Evolutionary conservation across 2,329 filamentous ascomycete species (phyloP), one percentile per base, ranked within the genome.

Genomic region (Fusarium sp.): DNA sequence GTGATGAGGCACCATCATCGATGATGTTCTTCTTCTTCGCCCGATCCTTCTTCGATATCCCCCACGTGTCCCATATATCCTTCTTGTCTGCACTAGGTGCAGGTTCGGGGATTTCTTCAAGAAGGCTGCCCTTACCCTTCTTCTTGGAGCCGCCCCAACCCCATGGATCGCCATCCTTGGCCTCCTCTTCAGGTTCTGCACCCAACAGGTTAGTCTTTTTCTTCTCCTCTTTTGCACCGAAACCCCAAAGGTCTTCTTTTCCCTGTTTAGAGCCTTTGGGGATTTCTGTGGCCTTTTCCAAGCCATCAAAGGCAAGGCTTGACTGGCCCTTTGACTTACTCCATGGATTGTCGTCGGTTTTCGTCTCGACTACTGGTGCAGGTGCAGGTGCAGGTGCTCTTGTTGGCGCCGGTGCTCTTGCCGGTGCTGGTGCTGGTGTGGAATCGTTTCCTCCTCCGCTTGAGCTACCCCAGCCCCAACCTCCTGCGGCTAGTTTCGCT

Each of bases 401-500:
- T 23, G 18, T 23, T 23, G 18, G 18, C 18, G 18, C 18, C 18
- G 18, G 18, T 23, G 18, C 18, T 23, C 18, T 23, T 23, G 18
- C 18, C 18, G 18, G 18, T 23, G 62, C 54, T 31, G 64, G 39
- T 12, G 65, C 46, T 40, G 66, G 54, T 16, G 57, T 23, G 55
- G 67, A 40, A 65, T 77, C 53, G 66, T 78, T 77, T 37, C 67
- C 69, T 39, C 65, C 69, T 34, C 64, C 67, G 28, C 80, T 80
- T 48, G 81, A 79, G 66, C 85, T 84, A 52, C 79, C 82, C 83
- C 81, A 86, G 61, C 16, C n/a, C 36, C 36, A 31, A 37, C 85
- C 86, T 60, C 86, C 85, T n/a, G 86, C 85, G 66, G 80, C 83
- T 88, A 89, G 91, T 69, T 83, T 87, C 62, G 85, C 85, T 36